Percentiles rank a stretch among this genome's conserved stretches.
Evolutionary conservation across 345 rosid genomes (phyloP).

Genomic region (Angophora floribunda): DNA sequence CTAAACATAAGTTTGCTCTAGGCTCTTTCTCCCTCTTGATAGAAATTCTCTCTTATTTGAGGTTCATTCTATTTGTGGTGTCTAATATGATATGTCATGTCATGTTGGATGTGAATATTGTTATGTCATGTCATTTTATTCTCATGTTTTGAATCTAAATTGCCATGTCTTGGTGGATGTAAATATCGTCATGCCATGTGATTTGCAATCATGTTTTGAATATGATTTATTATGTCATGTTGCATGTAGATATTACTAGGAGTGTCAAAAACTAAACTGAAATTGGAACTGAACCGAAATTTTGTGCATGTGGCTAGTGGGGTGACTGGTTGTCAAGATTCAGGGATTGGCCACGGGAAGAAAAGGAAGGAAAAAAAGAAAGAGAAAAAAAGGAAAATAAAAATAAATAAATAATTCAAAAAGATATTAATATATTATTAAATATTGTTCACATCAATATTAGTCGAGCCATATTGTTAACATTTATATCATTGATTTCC

Average conservation of each 20-base stretch:
- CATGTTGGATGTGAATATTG: neutral
- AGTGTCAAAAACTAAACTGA: no score
- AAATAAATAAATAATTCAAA: no score
- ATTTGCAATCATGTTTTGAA: neutral
- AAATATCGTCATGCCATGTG: neutral
- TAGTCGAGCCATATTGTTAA: no score
- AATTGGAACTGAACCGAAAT: no score
- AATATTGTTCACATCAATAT: neutral
- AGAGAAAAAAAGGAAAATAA: rapidly evolving
- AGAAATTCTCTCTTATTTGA: neutral
- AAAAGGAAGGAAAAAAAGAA: no score
- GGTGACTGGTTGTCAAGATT: no score
- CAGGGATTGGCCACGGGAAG: no score
- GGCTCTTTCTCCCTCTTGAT: neutral
- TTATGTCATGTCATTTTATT: neutral
- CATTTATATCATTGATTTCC: rapidly evolving
- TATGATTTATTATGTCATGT: neutral
- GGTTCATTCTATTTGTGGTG: neutral
- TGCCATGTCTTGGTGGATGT: rapidly evolving
- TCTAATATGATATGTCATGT: no score
- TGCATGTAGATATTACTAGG: no score
- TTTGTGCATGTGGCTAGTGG: no score
- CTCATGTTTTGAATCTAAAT: neutral
- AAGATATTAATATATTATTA: no score
- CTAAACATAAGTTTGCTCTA: neutral